These are phyloP conservation scores for Boletus sp. DNA, from an alignment of 768 basidiomycete genomes.

Conservation along the genomic window DNA sequence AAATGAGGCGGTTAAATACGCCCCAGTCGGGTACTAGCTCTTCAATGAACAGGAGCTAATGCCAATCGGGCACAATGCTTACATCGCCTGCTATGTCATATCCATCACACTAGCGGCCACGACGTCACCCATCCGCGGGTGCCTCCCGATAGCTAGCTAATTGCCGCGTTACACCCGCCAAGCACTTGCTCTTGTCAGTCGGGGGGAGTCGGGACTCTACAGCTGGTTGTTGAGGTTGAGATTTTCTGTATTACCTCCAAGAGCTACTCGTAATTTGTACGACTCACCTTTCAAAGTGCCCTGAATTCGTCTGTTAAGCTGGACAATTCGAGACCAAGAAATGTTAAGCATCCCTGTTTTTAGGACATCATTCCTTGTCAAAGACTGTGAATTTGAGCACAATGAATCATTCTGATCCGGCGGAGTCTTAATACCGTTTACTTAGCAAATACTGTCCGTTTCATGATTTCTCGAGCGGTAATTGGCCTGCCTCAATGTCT, in stretches of 20 bases:
- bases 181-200: background rate
- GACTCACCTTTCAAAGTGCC: background rate
- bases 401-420: slow-evolving; percentile 1
- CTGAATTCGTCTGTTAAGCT: background rate
- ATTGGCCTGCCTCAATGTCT: slow-evolving; percentile 1
- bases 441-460: background rate
- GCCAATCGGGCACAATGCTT: background rate
- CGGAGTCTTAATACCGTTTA: background rate
- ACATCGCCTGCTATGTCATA: background rate
- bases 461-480: slow-evolving; percentile 4
- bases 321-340: background rate
- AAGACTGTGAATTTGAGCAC: background rate
- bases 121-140: background rate
- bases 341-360: background rate
- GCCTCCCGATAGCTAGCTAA: background rate
- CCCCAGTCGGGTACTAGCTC: background rate
- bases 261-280: background rate
- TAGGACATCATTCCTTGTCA: background rate
- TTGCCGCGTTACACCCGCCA: background rate
- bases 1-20: background rate
- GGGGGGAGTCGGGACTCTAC: background rate
- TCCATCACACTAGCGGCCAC: background rate
- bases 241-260: background rate
- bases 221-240: background rate
- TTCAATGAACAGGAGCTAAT: background rate